Base-by-base conservation (phyloP, 495 filamentous ascomycete genomes). In the Aspergillus bridgeri region DNA sequence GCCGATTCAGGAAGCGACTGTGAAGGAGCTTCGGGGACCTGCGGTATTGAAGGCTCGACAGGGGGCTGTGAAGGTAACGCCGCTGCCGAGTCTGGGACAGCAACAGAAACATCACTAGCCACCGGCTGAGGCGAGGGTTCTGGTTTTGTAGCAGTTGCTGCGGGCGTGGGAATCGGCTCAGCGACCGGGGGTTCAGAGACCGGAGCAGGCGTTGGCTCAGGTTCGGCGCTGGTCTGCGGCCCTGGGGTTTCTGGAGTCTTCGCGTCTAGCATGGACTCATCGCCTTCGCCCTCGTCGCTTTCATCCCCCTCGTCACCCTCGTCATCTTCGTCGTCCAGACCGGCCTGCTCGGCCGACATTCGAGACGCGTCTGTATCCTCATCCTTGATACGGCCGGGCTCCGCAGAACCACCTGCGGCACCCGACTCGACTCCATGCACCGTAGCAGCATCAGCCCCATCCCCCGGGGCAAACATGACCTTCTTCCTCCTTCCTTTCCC, bases 401-500 rank as follows among this genome's bases (percentile, higher is more conserved):
- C 69, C 24, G 48, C 56, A 45, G 50, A 53, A 21, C 54, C 56
- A 38, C 62, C 66, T 4, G 56, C 57, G 42, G 62, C 49, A 38
- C 67, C 68, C 38, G 66, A 25, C 33, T 66, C 68, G 46, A 67
- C 64, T 20, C 68, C 72, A 65, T 76, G 66, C 17, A 75, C 64
- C 42, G 60, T 50, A 9, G 69, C 51, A 52, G 67, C 73, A 57
- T 79, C 77, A 0, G 63, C 64, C 29, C 79, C 67, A 49, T 75
- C 74, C 33, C 75, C 76, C 51, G 75, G 65, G 17, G 72, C 75
- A 72, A 82, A 71, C 79, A 76, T 69, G 63, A 84, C 67, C 71
- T 85, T 87, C 79, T 86, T 87, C 72, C 84, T 88, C 29, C 86
- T 77, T 11, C 87, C 86, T 48, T 85, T 83, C 4, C 86, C 86